Evolutionary conservation across 2,329 filamentous ascomycete species (phyloP), one percentile per base, ranked within the genome.

Genomic region (Paecilomyces fulvus): DNA sequence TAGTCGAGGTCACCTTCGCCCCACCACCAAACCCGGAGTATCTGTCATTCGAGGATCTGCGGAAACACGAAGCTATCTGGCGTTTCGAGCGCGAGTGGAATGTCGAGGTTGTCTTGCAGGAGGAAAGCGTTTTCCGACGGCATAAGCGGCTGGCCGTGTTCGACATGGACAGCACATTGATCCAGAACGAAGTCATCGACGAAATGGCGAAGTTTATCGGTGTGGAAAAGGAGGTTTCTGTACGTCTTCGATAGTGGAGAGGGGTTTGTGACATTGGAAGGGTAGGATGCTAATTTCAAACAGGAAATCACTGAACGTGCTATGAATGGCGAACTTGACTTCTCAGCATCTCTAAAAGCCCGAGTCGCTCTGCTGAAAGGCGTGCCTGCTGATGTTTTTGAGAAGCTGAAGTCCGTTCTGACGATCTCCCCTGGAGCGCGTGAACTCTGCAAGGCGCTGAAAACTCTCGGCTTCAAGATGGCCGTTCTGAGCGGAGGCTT

Each of bases 131-230:
- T 30, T 90, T 87, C 78, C 80, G 90, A 57, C 82, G 87, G 28
- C 84, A 95, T 73, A 92, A 92, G 62, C 84, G 92, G 8, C 79
- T 97, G 10, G 91, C 92, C 3, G 90, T 96, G 30, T 99, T 99
- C 68, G 94, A 99, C 73, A 99, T 99, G 94, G 94, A 99, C 76
- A 94, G 88, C 72, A 99, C 94, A 0, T 82, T 99, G 58, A 97
- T 99, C 70, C 88, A 92, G 55, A 92, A 99, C 72, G 94, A 99
- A 76, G 92, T 96, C 59, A 97, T 99, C 69, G 94, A 99, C 72
- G 86, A 97, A 66, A 86, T 99, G 56, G 94, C 94, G 3, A 85
- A 88, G 55, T 88, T 88, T 37, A 84, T 96, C 1, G 89, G 90
- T 54, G 82, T 95, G n/a, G 85, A 90, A 64, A 85, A 85, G 54